Conservation (phyloP, 2,329 filamentous ascomycete genomes). For the Aureobasidium sp. region DNA sequence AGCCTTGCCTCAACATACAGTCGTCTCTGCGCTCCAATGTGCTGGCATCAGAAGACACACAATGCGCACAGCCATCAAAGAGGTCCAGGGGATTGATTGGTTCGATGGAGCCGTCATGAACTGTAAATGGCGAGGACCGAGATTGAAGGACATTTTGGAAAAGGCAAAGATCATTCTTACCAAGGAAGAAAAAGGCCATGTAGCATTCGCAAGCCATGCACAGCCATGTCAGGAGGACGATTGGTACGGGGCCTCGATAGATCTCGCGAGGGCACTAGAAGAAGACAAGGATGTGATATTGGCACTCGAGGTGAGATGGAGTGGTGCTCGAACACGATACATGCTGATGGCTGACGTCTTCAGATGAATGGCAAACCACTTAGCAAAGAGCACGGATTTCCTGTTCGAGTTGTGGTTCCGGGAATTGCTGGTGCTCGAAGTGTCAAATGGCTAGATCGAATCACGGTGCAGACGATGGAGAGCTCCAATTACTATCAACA, state of each 20-base stretch:
- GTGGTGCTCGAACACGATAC: constrained; percentile 36
- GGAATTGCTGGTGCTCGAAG: constrained; percentile 61
- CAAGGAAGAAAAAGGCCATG: constrained; percentile 37
- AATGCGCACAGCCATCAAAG: constrained; percentile 53
- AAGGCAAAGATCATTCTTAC: constrained; percentile 37
- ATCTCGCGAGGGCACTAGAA: constrained; percentile 44
- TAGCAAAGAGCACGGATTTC: constrained; percentile 60
- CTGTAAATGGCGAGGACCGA: constrained; percentile 50
- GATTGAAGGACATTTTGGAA: constrained; percentile 46
- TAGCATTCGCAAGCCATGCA: constrained; percentile 50
- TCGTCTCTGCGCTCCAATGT: constrained; percentile 53
- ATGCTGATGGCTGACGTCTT: constrained; percentile 30
- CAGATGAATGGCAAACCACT: constrained; percentile 59
- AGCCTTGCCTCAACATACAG: constrained; percentile 46
- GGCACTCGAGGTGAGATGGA: constrained; percentile 51
- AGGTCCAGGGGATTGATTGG: constrained; percentile 56
- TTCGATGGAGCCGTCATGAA: constrained; percentile 56
- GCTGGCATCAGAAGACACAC: constrained; percentile 55
- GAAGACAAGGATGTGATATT: constrained; percentile 43
- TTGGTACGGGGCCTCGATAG: constrained; percentile 51
- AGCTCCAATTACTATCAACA: constrained; percentile 59
- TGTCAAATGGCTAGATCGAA: constrained; percentile 62
- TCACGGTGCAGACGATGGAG: constrained; percentile 60
- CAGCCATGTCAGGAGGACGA: constrained; percentile 49
- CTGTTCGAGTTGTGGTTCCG: constrained; percentile 37